These are phyloP conservation scores for Saccharum hybrid DNA, from an alignment of 202 grass and related monocot species.

Conservation along the genomic window DNA sequence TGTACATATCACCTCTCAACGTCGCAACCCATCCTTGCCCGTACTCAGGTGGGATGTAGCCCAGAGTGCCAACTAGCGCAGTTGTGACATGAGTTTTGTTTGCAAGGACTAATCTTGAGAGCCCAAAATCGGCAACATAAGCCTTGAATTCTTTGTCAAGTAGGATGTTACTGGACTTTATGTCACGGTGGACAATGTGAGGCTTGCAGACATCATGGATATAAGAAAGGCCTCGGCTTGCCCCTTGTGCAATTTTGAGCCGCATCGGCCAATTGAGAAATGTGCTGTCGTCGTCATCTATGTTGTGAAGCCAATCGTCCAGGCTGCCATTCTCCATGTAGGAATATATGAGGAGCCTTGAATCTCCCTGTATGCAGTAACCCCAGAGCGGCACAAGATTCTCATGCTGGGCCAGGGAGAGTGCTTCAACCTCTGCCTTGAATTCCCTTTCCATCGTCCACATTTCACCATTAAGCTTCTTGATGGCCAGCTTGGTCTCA, in stretches of 20 bases:
- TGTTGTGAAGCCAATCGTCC: conserved; percentile 85
- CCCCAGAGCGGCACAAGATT: conserved; percentile 77
- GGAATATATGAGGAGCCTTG: conserved; percentile 71
- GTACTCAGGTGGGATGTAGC: conserved; percentile 89
- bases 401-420: conserved; percentile 69
- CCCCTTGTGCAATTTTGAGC: conserved; percentile 65
- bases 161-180: conserved; percentile 89
- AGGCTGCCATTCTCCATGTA: conserved; percentile 92
- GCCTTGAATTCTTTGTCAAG: conserved; percentile 71
- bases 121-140: conserved; percentile 77
- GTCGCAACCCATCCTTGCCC: conserved; percentile 63
- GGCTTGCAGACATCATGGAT: conserved; percentile 74
- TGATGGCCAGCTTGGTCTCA: conserved; percentile 68
- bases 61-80: conserved; percentile 69
- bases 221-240: conserved; percentile 66
- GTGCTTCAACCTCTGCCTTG: conserved; percentile 72
- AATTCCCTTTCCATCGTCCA: conserved; percentile 80
- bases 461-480: conserved; percentile 72
- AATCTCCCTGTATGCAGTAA: conserved; percentile 59
- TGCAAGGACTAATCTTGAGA: conserved; percentile 66
- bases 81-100: conserved; percentile 84
- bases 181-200: conserved; percentile 80
- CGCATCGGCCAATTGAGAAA: conserved; percentile 70
- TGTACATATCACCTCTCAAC: conserved; percentile 68
- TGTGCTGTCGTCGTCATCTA: conserved; percentile 35